These are phyloP conservation scores for Ligustrum vulgare DNA, from an alignment of 257 asterid genomes.

Conservation along the genomic window DNA sequence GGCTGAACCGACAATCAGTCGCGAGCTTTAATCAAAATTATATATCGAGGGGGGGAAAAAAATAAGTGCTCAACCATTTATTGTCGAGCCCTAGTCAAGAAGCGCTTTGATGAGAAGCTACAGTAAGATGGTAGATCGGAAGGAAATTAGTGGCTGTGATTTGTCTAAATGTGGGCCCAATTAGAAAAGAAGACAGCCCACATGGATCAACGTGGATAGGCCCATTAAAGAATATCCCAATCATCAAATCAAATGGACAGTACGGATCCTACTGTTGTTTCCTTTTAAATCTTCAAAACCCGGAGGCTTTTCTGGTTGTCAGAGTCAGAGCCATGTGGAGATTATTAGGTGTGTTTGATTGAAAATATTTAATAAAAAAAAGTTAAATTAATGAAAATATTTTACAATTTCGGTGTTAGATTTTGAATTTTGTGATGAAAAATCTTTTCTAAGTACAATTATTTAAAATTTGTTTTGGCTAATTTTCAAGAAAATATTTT, in stretches of 20 bases:
- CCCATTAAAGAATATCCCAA: not conserved
- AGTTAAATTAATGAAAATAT: too few relatives aligned
- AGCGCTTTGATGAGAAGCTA: not conserved
- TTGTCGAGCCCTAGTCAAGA: not conserved
- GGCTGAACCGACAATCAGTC: not conserved
- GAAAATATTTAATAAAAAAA: too few relatives aligned
- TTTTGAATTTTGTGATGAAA: too few relatives aligned
- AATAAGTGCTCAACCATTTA: not conserved
- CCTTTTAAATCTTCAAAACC: not conserved
- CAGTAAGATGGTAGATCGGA: not conserved
- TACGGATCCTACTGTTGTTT: slow-evolving; percentile 13
- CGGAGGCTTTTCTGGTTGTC: not conserved
- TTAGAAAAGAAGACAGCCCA: slow-evolving; percentile 4
- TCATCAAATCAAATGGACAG: not conserved
- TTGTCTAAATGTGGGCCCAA: not conserved
- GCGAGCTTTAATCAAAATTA: not conserved
- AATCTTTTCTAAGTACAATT: too few relatives aligned
- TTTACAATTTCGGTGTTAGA: too few relatives aligned
- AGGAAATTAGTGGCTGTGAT: not conserved
- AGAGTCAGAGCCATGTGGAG: slow-evolving; percentile 23
- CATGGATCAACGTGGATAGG: slow-evolving; percentile 32
- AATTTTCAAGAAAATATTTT: too few relatives aligned
- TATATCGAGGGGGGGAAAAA: not conserved
- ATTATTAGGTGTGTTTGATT: too few relatives aligned
- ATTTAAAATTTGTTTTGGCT: too few relatives aligned